Base-by-base conservation (phyloP, 202 grass and related monocot species). In the Schoenoplectus tabernaemontani region DNA sequence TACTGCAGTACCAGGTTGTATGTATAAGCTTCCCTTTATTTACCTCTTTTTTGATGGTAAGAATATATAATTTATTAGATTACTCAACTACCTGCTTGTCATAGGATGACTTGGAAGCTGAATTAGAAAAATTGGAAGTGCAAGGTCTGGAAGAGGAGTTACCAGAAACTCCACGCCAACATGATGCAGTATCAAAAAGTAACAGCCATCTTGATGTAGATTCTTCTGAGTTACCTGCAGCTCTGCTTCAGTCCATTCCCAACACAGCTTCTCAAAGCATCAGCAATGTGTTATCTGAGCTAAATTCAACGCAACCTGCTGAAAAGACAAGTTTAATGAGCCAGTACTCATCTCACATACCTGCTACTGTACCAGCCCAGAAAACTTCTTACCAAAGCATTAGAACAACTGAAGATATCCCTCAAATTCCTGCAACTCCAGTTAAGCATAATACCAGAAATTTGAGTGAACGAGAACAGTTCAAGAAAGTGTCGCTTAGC, bases 21-120 rank as follows among this genome's bases (percentile, higher is more conserved):
- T 28, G 28, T 28, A 28, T 28, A 28, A 28, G 28, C 28, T 68
- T 22, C 8, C 3, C 12, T 43, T 23, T 4, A 9, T 68, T 10
- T 11, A 12, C 8, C 12, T 68, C n/a, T 42, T 41, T 43, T 8
- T 20, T 66, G 63, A 66, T 16, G 17, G 20, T 66, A 66, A 66
- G 34, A 19, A 41, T 66, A 66, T 43, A 7, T 71, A 43, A 64
- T 26, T 65, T 20, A 65, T 37, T 69, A 4, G 59, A 61, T 9
- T 54, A 56, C 61, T 28, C 5, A 44, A 58, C 12, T 37, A 7
- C 5, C 22, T 57, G 34, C 2, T 19, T 22, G 9, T 20, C 48
- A 58, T 76, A 93, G 91, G 88, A 93, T 82, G 91, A 88, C 38
- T 76, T 90, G 24, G 87, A 90, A 77, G 81, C 88, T 5, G 89